Conservation (phyloP, 108 stramenopile genomes). For the Cyclotella atomus region DNA sequence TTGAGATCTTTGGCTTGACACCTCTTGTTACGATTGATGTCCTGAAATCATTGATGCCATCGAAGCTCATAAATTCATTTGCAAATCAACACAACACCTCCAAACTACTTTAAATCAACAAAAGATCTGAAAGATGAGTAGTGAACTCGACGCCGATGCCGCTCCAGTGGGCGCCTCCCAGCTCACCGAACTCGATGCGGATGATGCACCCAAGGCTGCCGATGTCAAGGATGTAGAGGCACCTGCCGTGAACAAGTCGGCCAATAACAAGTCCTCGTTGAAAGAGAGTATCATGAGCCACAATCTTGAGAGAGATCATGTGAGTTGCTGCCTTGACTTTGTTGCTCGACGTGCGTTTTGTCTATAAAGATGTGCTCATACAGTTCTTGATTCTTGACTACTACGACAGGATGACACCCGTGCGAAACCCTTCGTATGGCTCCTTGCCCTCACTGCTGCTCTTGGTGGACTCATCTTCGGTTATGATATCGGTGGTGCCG, state of each 20-base stretch:
- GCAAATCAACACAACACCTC: neutral
- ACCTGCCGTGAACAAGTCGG: neutral
- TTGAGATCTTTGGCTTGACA: neutral
- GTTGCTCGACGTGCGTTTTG: too few relatives aligned
- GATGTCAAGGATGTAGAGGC: neutral
- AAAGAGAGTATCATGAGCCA: constrained; percentile 12
- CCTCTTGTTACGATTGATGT: constrained; percentile 4
- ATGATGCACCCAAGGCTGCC: neutral
- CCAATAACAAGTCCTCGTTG: neutral
- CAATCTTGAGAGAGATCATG: constrained; percentile 10
- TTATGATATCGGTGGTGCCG: constrained; percentile 54
- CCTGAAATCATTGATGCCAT: neutral
- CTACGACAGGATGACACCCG: constrained; percentile 4
- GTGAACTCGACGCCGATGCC: neutral
- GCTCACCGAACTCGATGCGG: neutral
- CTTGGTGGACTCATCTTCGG: constrained; percentile 50
- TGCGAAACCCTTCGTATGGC: constrained; percentile 32
- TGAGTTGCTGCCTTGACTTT: too few relatives aligned
- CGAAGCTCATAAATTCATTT: neutral
- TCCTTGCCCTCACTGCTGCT: constrained; percentile 40
- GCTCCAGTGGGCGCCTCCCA: neutral
- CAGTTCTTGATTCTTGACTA: too few relatives aligned
- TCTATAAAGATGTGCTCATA: too few relatives aligned
- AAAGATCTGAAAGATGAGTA: neutral
- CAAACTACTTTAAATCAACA: neutral